A percentile compares a stretch with the other conserved stretches of the same genome.
Conservation (phyloP, 2,329 filamentous ascomycete species). For the Diaporthe humulicola region DNA sequence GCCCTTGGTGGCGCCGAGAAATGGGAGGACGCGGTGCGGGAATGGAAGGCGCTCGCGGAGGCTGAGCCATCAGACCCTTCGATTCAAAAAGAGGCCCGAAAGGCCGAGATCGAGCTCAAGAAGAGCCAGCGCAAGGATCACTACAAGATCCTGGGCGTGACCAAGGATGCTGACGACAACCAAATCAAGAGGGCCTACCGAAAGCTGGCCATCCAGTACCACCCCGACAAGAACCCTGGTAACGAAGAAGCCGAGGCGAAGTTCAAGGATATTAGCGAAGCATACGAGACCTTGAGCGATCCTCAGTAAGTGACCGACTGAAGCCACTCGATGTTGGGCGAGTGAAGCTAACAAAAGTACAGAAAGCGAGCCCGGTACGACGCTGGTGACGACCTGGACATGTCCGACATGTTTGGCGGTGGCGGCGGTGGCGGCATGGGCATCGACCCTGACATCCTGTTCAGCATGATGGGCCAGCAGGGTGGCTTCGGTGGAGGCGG, state of each 20-base stretch:
- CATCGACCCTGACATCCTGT: constrained; percentile 83
- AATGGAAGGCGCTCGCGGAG: constrained; percentile 90
- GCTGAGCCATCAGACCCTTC: constrained; percentile 84
- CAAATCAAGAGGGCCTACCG: constrained; percentile 98
- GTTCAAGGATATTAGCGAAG: constrained; percentile 98
- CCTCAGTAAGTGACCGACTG: constrained; percentile 76
- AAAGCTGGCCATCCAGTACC: constrained; percentile 92
- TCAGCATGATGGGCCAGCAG: constrained; percentile 85
- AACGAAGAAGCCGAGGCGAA: constrained; percentile 86
- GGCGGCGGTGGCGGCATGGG: constrained; percentile 69
- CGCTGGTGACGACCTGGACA: constrained; percentile 91
- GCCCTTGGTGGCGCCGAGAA: constrained; percentile 86
- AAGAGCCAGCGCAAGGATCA: constrained; percentile 98
- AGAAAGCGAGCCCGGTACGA: constrained; percentile 91
- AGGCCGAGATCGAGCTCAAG: constrained; percentile 95
- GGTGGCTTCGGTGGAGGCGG: constrained; percentile 67
- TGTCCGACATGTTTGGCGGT: constrained; percentile 83
- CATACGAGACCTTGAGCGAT: constrained; percentile 95
- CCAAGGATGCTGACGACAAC: constrained; percentile 85
- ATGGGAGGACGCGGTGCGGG: constrained; percentile 92
- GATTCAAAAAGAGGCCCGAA: constrained; percentile 86
- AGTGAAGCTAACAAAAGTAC: background rate
- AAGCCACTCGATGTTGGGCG: background rate
- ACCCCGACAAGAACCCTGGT: constrained; percentile 97
- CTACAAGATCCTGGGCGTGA: constrained; percentile 94